Conservation (phyloP, 176 grass and related monocot genomes). For the Cenchrus fungigraminus region DNA sequence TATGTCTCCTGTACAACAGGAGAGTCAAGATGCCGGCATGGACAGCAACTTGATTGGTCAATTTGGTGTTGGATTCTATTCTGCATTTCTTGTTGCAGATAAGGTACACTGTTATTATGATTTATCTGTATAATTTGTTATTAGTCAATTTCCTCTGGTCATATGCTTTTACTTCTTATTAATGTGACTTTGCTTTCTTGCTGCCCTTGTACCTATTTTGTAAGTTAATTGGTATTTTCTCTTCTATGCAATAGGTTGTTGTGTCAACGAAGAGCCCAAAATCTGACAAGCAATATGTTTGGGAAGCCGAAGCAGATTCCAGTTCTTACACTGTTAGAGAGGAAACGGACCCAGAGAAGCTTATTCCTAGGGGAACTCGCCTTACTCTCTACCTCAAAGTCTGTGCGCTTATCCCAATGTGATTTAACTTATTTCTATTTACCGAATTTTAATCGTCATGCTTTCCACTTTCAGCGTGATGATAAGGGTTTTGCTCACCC, state of each 20-base stretch:
- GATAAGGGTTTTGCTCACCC: slow-evolving; percentile 96
- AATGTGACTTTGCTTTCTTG: not conserved
- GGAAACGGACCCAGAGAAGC: slow-evolving; percentile 79
- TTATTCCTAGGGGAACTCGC: slow-evolving; percentile 85
- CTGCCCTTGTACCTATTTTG: not conserved
- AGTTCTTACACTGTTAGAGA: slow-evolving; percentile 83
- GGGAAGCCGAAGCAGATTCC: slow-evolving; percentile 85
- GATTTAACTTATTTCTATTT: not conserved
- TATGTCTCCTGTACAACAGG: slow-evolving; percentile 53
- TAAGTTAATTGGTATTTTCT: slow-evolving; percentile 18
- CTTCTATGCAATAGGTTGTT: slow-evolving; percentile 56
- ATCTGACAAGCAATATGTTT: slow-evolving; percentile 97
- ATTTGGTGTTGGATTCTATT: slow-evolving; percentile 99
- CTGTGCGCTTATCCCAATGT: slow-evolving; percentile 31
- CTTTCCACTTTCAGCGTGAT: slow-evolving; percentile 58
- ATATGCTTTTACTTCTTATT: not conserved
- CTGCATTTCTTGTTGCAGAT: slow-evolving; percentile 88
- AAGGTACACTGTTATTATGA: slow-evolving; percentile 64
- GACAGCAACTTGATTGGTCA: slow-evolving; percentile 98
- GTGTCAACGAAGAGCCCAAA: slow-evolving; percentile 96
- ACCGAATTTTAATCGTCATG: slow-evolving; percentile 1
- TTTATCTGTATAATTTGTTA: slow-evolving; percentile 5
- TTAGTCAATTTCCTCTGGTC: not conserved
- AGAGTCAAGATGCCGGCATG: slow-evolving; percentile 83
- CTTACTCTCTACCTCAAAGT: slow-evolving; percentile 96